Base-by-base conservation (phyloP, 2,329 filamentous ascomycete genomes). In the Xylariomycetidae sp. region DNA sequence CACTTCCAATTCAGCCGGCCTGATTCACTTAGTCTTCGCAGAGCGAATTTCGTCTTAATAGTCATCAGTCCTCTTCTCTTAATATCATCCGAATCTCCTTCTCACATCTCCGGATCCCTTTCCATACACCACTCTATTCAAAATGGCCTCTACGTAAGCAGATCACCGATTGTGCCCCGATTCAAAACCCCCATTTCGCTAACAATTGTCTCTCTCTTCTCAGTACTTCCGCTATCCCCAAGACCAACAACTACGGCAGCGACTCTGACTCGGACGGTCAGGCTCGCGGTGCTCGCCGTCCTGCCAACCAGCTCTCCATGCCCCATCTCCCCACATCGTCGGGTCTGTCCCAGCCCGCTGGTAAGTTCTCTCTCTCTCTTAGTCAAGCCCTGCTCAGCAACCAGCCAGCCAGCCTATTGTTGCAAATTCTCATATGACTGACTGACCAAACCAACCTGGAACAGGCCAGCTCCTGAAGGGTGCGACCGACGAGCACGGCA, bases 391-490 rank as follows among this genome's bases (percentile, higher is more conserved):
- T n/a, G n/a, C n/a, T n/a, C n/a, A n/a, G n/a, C n/a, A n/a, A n/a
- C 11, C 46, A 52, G 17, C 49, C 48, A 37, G 42, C 42, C 15
- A 48, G 48, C 49, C 45, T 45, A 43, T 30, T 11, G 8, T 18
- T 16, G 8, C 20, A 23, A 23, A 23, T 8, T 8, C 8, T 23
- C 8, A 23, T n/a, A 23, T 23, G n/a, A n/a, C n/a, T 23, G 20
- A 23, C 20, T 23, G n/a, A 23, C n/a, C 20, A 23, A 8, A 8
- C 20, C n/a, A 23, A 8, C 20, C 20, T 8, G 8, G 8, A 23
- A 27, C 32, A 73, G 70, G 72, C 34, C 62, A 68, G 44, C 67
- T 80, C 20, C 67, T 80, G 41, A 72, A 69, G 54, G 75, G 75
- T 9, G 66, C 74, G 11, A 67, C 69, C 19, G 72, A 77, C 40